Conservation (phyloP, 2,329 filamentous ascomycete species). For the Intubia oerlemansii region DNA sequence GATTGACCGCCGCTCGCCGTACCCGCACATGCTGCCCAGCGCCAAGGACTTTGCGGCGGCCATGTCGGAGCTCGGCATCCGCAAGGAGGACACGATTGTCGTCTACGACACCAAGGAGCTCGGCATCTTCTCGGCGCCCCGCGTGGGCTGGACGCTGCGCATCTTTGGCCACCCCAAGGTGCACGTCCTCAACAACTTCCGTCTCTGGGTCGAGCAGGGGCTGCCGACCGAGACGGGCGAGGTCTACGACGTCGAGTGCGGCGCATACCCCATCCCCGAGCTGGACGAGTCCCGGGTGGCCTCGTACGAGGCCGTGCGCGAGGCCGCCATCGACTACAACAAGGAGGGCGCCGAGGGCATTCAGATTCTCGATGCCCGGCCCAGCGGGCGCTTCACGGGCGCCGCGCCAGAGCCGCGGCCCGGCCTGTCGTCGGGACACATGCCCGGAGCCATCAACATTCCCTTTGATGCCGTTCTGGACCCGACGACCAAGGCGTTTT, state of each 20-base stretch:
- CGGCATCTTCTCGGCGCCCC: constrained; percentile 83
- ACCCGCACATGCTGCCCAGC: constrained; percentile 89
- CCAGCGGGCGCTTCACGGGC: constrained; percentile 60
- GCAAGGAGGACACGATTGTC: constrained; percentile 71
- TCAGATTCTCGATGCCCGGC: constrained; percentile 76
- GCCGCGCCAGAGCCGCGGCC: constrained; percentile 69
- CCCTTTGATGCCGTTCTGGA: constrained; percentile 67
- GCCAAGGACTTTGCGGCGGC: constrained; percentile 63
- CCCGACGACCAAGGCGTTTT: constrained; percentile 58
- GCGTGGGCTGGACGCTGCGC: constrained; percentile 82
- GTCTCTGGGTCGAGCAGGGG: constrained; percentile 72
- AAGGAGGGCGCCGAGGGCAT: constrained; percentile 67
- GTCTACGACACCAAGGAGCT: constrained; percentile 85
- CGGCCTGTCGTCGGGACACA: constrained; percentile 74
- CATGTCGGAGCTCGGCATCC: constrained; percentile 77
- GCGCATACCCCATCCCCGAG: constrained; percentile 40
- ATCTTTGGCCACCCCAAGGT: constrained; percentile 80
- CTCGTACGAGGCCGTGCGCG: constrained; percentile 62
- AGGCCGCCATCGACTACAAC: constrained; percentile 52
- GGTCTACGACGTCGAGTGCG: constrained; percentile 44
- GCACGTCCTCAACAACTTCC: constrained; percentile 89
- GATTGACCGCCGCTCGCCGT: constrained; percentile 70
- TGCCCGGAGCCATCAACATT: constrained; percentile 70
- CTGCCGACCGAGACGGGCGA: constrained; percentile 65
- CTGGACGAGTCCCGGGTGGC: constrained; percentile 43